Base-by-base conservation (phyloP, 805 yeast genomes). In the Cyberlindnera mycetangii region DNA sequence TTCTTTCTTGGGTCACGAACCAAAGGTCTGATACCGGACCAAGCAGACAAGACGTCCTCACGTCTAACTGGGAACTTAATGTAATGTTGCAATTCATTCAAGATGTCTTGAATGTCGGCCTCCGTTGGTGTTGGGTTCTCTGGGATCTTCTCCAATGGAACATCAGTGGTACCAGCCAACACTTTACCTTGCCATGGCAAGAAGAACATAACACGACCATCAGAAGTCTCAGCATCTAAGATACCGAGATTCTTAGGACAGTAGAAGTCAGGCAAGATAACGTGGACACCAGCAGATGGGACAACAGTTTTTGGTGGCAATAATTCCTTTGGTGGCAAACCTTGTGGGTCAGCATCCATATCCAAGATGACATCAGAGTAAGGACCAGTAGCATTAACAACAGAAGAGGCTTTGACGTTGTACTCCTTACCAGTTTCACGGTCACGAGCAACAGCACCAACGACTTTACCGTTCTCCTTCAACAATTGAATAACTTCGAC, bases 151-250 rank as follows among this genome's bases (percentile, higher is more conserved):
- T 76, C 78, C 69, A 84, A 68, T 35, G 97, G 95, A 41, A 88
- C 84, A 70, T 90, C 98, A 44, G 98, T 90, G 49, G 98, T 90
- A 64, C 98, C 98, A 47, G 96, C 97, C 53, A 90, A 74, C 27
- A 90, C 95, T 65, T 89, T 86, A 6, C 97, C 96, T 72, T 89
- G 97, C 97, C 97, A 90, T 56, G 98, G 98, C 65, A 90, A 74
- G 73, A 92, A 90, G 70, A 90, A 90, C 85, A 92, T 86, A 42
- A 90, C 97, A 68, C 98, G 81, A 46, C 97, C 97, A 64, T 90
- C 98, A 27, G 92, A 73, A 38, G 98, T 90, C 37, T 87, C 77
- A 37, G 97, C 96, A 67, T 90, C 97, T 48, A 90, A 74, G 51
- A 90, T 74, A 51, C 98, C 98, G 76, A 88, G 78, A 52, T 81